These are phyloP conservation scores for Fusarium xyrophilum DNA, from an alignment of 2,329 filamentous ascomycete species.

Conservation along the genomic window DNA sequence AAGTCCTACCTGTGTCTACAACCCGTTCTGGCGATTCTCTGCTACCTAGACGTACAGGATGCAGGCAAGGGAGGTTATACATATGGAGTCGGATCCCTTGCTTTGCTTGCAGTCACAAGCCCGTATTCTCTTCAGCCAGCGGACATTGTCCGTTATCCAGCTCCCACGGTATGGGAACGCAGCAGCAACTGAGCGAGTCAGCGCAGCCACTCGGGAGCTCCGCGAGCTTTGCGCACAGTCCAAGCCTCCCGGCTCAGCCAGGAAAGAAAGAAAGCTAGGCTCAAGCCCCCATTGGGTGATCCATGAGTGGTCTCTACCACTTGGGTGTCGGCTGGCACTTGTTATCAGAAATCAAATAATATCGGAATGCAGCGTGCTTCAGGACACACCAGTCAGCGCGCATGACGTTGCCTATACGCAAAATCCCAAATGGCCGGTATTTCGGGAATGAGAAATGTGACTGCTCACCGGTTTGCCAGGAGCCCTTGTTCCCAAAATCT, in stretches of 20 bases:
- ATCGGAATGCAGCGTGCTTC: slow-evolving; percentile 3
- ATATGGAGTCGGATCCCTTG: slow-evolving; percentile 1
- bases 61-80: slow-evolving; percentile 16
- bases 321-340: slow-evolving; percentile 13
- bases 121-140: slow-evolving; percentile 11
- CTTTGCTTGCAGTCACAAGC: slow-evolving; percentile 2
- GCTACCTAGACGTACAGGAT: not conserved
- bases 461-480: slow-evolving; percentile 36
- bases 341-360: slow-evolving; percentile 25
- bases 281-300: slow-evolving; percentile 2
- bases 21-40: slow-evolving; percentile 4
- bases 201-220: slow-evolving; percentile 29
- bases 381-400: slow-evolving; percentile 9
- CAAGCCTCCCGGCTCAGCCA: not conserved
- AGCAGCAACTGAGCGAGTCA: slow-evolving; percentile 2
- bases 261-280: not conserved
- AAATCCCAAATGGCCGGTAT: slow-evolving; percentile 31
- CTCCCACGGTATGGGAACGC: slow-evolving; percentile 17
- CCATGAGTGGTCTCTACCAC: not conserved
- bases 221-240: slow-evolving; percentile 9
- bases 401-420: slow-evolving; percentile 15
- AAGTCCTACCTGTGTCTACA: not conserved
- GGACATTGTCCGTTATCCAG: not conserved
- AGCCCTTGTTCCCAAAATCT: slow-evolving; percentile 32
- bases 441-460: slow-evolving; percentile 26